Percentiles rank a stretch among this genome's conserved stretches.
These are phyloP conservation scores for Anthostomella pinea DNA, from an alignment of 2,329 filamentous ascomycete genomes.

Conservation along the genomic window DNA sequence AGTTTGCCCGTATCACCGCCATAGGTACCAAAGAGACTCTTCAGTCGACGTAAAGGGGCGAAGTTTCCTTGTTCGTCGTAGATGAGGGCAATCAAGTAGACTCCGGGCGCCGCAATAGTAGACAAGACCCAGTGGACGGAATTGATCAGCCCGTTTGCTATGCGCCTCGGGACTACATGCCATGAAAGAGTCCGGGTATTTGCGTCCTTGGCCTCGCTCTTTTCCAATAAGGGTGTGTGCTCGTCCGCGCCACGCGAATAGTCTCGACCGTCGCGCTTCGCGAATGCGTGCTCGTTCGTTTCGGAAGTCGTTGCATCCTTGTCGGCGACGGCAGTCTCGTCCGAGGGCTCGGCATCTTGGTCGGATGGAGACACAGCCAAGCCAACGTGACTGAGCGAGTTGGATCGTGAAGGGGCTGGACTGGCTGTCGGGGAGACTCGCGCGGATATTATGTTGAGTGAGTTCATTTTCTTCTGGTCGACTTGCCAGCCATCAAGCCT, in stretches of 20 bases:
- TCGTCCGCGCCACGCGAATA: constrained; percentile 49
- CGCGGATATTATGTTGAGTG: constrained; percentile 87
- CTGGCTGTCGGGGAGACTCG: constrained; percentile 66
- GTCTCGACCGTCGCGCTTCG: constrained; percentile 33
- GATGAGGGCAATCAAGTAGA: constrained; percentile 80
- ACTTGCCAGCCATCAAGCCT: constrained; percentile 52
- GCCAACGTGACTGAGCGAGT: constrained; percentile 55
- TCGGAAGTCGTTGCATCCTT: constrained; percentile 28
- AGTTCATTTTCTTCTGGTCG: constrained; percentile 83
- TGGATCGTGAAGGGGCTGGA: constrained; percentile 56
- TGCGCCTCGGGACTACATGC: constrained; percentile 61
- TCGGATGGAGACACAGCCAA: constrained; percentile 42
- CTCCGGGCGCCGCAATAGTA: constrained; percentile 73
- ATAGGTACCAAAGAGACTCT: constrained; percentile 56
- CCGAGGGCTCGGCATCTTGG: constrained; percentile 27
- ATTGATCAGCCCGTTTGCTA: constrained; percentile 70
- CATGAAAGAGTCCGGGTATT: constrained; percentile 44
- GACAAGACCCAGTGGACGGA: constrained; percentile 76
- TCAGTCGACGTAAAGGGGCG: constrained; percentile 71
- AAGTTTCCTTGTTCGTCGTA: constrained; percentile 79
- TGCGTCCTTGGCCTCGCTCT: constrained; percentile 29
- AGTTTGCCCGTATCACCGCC: constrained; percentile 48
- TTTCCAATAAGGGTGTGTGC: constrained; percentile 64
- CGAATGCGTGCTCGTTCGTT: constrained; percentile 35
- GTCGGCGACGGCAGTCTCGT: constrained; percentile 31